phyloP scores from a whole-genome alignment of 768 basidiomycete species.

The Rhodotorula paludigena region DNA sequence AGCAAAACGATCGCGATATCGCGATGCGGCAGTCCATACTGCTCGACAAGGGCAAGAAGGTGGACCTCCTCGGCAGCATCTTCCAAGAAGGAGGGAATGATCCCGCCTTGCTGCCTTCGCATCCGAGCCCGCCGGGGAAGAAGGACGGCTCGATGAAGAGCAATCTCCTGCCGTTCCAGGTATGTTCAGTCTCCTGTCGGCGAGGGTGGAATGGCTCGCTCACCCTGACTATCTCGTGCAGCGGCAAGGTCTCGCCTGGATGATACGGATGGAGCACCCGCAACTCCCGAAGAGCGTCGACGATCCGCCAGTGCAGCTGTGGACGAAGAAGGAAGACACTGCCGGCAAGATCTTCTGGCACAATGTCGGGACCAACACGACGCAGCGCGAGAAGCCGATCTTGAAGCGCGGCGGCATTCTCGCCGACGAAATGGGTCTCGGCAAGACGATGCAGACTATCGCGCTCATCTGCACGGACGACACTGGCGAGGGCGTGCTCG shows the following conservation, averaged over 20 bases:
- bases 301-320: conserved; percentile 81
- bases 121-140: conserved; percentile 67
- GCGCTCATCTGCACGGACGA: conserved; percentile 58
- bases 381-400: conserved; percentile 54
- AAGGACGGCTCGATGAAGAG: conserved; percentile 63
- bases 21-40: conserved; percentile 1
- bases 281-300: conserved; percentile 60
- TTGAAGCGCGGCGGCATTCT: conserved; percentile 63
- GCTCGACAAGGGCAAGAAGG: conserved; percentile 3
- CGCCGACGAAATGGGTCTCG: conserved; percentile 83
- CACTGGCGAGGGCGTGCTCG: conserved; percentile 38
- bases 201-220: neutral
- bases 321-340: conserved; percentile 58
- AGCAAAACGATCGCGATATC: neutral
- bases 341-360: conserved; percentile 60
- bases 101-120: conserved; percentile 63
- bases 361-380: conserved; percentile 78
- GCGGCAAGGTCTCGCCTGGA: conserved; percentile 81
- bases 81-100: conserved; percentile 51
- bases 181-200: conserved; percentile 42
- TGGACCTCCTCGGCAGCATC: conserved; percentile 41
- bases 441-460: conserved; percentile 86
- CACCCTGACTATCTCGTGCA: conserved; percentile 43
- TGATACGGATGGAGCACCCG: conserved; percentile 69
- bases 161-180: conserved; percentile 78